Evolutionary conservation across 768 basidiomycete genomes (phyloP).

Genomic region (Termitomyces sp.): DNA sequence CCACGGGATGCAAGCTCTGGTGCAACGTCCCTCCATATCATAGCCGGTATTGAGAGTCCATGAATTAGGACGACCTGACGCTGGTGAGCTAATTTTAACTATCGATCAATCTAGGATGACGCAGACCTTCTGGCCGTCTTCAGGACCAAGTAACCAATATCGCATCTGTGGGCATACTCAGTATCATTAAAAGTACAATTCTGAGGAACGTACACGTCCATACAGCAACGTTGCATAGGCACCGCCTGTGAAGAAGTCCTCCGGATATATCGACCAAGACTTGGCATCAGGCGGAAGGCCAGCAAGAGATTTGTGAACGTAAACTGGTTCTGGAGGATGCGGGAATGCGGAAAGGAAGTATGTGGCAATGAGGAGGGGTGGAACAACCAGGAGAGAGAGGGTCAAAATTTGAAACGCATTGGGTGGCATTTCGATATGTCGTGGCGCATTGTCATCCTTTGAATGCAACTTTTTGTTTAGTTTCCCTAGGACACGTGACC

Average conservation of each 20-base stretch:
- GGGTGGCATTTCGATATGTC: constrained; percentile 14
- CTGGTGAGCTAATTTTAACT: neutral
- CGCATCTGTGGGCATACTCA: constrained; percentile 39
- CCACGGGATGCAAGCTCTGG: constrained; percentile 57
- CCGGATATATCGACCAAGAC: constrained; percentile 71
- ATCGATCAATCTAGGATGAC: constrained; percentile 14
- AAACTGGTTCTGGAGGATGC: constrained; percentile 43
- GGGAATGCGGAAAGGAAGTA: constrained; percentile 69
- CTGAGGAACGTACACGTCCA: constrained; percentile 41
- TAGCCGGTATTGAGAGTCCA: constrained; percentile 70
- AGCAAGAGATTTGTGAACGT: constrained; percentile 54
- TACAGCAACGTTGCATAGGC: constrained; percentile 61
- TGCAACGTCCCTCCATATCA: constrained; percentile 75
- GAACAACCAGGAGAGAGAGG: constrained; percentile 52
- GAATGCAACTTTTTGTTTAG: neutral
- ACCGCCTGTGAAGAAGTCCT: constrained; percentile 60
- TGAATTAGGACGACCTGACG: constrained; percentile 69
- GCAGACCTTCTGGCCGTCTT: constrained; percentile 56
- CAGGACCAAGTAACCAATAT: constrained; percentile 76
- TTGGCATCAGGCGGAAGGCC: constrained; percentile 49
- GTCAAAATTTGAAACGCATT: constrained; percentile 44
- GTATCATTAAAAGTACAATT: neutral
- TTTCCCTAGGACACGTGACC: neutral
- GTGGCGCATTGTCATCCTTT: constrained; percentile 4
- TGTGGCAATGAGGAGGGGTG: constrained; percentile 51